A percentile compares a stretch with the other conserved stretches of the same genome.
Evolutionary conservation across 2,329 filamentous ascomycete species (phyloP).

Genomic region (Stachybotrys echinatus): DNA sequence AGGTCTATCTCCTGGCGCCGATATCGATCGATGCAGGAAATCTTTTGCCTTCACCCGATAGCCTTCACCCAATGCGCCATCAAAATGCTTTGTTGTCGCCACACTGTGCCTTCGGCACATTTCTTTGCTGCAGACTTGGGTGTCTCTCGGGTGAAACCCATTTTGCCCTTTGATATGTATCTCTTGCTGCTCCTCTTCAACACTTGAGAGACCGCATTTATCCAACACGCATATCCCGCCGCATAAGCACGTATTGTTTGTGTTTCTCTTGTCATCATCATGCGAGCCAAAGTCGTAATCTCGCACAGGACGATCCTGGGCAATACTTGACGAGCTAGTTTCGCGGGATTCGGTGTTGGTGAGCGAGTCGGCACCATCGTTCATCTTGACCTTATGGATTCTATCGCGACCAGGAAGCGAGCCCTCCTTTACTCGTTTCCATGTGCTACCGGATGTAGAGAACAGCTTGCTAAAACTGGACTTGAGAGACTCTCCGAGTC

Average conservation of each 20-base stretch:
- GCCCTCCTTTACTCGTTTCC: background rate
- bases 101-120: background rate
- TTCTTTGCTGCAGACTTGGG: background rate
- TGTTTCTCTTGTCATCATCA: too few species aligned
- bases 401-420: background rate
- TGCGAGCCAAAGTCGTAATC: too few species aligned
- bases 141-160: too few species aligned
- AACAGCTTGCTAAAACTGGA: conserved; percentile 5
- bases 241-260: too few species aligned
- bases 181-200: too few species aligned
- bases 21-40: background rate
- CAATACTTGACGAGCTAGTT: too few species aligned
- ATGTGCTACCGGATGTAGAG: background rate
- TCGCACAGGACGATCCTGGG: too few species aligned
- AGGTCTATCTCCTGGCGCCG: background rate
- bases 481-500: conserved; percentile 10
- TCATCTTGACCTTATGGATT: background rate
- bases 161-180: too few species aligned
- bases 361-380: too few species aligned
- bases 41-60: background rate
- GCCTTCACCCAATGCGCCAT: background rate
- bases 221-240: too few species aligned
- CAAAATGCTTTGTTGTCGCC: background rate
- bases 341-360: too few species aligned
- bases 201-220: too few species aligned